Conservation (phyloP, 805 yeast genomes). For the Pichia deserticola region DNA sequence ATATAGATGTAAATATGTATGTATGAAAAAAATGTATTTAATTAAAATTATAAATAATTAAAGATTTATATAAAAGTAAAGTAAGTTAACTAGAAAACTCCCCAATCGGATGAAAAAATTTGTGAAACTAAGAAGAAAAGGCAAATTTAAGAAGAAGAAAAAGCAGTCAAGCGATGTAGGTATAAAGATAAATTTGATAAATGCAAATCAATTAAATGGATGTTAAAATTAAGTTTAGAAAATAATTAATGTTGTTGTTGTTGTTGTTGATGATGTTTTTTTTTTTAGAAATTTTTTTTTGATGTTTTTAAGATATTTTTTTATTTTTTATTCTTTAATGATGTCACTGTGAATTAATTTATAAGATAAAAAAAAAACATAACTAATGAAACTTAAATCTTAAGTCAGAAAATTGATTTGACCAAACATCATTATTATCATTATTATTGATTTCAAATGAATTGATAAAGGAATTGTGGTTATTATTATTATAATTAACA, state of each 20-base stretch:
- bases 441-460: conserved; percentile 7
- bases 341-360: no score
- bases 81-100: neutral
- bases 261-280: no score
- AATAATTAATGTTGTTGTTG: no score
- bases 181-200: neutral
- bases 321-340: no score
- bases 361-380: neutral
- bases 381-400: conserved; percentile 6
- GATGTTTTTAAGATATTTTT: no score
- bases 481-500: neutral
- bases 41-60: neutral
- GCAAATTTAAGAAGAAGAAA: no score
- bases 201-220: neutral
- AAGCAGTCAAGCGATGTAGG: no score
- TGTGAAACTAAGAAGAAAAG: neutral
- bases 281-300: no score
- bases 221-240: neutral
- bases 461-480: conserved; percentile 7
- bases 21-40: neutral
- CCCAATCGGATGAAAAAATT: neutral
- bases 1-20: neutral
- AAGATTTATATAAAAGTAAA: neutral
- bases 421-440: conserved; percentile 3
- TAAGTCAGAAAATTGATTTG: conserved; percentile 5